Conservation (phyloP, 495 filamentous ascomycete species). For the Thozetella sp. region DNA sequence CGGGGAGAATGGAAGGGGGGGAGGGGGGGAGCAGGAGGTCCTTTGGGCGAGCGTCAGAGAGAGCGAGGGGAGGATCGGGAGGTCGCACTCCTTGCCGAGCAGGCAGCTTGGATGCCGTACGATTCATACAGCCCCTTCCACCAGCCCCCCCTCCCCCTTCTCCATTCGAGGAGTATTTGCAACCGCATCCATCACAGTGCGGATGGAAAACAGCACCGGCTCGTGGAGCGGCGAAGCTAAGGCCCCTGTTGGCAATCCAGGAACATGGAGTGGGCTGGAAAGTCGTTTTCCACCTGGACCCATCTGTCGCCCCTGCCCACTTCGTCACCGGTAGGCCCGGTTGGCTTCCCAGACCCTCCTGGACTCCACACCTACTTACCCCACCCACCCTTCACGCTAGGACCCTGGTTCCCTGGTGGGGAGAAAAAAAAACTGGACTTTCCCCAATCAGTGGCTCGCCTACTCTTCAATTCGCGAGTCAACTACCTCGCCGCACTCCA, state of each 20-base stretch:
- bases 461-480: constrained; percentile 1
- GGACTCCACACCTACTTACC: neutral
- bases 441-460: neutral
- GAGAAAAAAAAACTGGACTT: neutral
- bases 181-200: too few species aligned
- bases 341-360: neutral
- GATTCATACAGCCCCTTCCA: too few species aligned
- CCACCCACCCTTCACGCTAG: neutral
- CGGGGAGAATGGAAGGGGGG: too few species aligned
- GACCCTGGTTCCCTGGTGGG: neutral
- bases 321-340: neutral
- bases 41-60: too few species aligned
- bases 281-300: neutral
- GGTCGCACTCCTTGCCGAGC: too few species aligned
- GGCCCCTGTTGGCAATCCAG: neutral
- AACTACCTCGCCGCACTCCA: neutral
- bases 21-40: too few species aligned
- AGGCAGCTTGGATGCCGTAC: too few species aligned
- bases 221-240: neutral
- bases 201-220: neutral
- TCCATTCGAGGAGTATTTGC: too few species aligned
- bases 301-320: neutral
- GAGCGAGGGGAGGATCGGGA: too few species aligned
- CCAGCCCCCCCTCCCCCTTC: too few species aligned
- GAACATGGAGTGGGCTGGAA: neutral